Base-by-base conservation (phyloP, 73 alveolate species). In the Tetrahymena thermophila region DNA sequence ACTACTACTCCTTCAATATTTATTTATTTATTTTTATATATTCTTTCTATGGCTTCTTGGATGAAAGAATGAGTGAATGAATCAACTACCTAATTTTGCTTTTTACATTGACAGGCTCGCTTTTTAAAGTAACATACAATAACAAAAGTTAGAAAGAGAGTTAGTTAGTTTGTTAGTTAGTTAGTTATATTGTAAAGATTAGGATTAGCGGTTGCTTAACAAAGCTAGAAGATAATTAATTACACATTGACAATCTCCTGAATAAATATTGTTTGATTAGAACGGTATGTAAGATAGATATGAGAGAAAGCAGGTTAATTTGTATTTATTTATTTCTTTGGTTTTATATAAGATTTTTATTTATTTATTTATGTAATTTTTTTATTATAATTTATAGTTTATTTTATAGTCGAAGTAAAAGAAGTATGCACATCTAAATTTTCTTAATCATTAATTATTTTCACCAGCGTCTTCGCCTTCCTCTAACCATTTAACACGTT, bases 401-500 rank as follows among this genome's bases (percentile, higher is more conserved):
- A 19, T 50, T 50, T 50, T 50, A 50, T 50, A 50, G 83, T 50
- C 83, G 89, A 71, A 71, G 89, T 71, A 71, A 71, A 71, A 71
- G 89, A 71, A 71, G 37, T 71, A 71, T 71, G 35, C 89, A 71
- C 89, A 71, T 71, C 89, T 71, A 71, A n/a, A 28, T 28, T 71
- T 28, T 71, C 35, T 71, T 23, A 31, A n/a, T 71, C 89, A 71
- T 71, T 71, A 71, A 71, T 71, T 71, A 71, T 71, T 71, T 5
- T 71, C 89, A 31, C 89, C 89, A 71, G 89, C 89, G 37, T 71
- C 89, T 71, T 71, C 89, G 31, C 89, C 89, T 71, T 71, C 89
- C 37, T 71, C 89, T 71, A 71, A 8, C 98, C 98, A 97, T 94
- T 84, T 96, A 56, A 97, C 93, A 35, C 97, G 71, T 43, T 97